Evolutionary conservation across 345 rosid species (phyloP).

Genomic region (Erucastrum elatum): DNA sequence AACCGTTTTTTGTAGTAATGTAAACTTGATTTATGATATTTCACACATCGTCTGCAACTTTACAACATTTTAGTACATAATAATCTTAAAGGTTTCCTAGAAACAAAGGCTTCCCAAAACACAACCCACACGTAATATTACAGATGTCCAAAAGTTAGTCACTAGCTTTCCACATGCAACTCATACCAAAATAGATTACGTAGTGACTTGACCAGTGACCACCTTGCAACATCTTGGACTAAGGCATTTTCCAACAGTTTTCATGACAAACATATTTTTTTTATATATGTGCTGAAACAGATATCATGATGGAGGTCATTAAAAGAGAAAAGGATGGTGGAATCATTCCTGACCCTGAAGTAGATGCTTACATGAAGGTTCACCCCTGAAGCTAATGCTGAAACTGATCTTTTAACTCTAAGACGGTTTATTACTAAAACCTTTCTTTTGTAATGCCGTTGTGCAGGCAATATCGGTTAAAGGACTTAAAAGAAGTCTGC

Average conservation of each 20-base stretch:
- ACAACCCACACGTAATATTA: no score
- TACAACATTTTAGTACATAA: no score
- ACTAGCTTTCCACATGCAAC: no score
- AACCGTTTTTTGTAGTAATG: not conserved
- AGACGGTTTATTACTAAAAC: not conserved
- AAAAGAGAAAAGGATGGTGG: slow-evolving; percentile 78
- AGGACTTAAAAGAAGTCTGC: slow-evolving; percentile 63
- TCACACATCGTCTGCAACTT: no score
- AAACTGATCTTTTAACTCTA: not conserved
- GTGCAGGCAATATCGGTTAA: slow-evolving; percentile 63
- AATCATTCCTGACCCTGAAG: slow-evolving; percentile 82
- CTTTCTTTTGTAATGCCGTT: not conserved
- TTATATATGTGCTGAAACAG: slow-evolving; percentile 40
- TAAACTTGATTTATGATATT: no score
- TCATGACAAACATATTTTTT: not conserved
- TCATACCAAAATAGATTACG: no score
- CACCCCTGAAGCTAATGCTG: not conserved
- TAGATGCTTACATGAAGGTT: slow-evolving; percentile 85
- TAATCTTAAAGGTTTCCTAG: no score
- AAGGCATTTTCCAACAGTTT: not conserved
- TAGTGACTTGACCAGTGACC: no score
- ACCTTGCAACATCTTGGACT: no score
- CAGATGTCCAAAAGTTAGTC: no score
- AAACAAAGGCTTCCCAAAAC: no score
- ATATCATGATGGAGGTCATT: slow-evolving; percentile 62